These are phyloP conservation scores for Pseudozyma sp. DNA, from an alignment of 1,284 basidiomycete genomes.

Conservation along the genomic window DNA sequence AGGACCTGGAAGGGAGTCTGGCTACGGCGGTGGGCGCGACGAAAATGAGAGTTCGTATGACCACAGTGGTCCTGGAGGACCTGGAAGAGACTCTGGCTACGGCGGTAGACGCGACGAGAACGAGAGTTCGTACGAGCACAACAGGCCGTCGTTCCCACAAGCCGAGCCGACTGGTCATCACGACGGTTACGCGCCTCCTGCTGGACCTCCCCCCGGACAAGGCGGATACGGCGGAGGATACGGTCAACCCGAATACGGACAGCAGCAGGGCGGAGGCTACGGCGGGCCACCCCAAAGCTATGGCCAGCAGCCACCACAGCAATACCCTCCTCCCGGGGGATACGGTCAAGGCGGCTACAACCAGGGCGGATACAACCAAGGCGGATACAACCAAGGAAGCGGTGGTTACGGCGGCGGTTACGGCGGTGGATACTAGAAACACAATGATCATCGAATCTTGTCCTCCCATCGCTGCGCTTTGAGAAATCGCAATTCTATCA, in stretches of 20 bases:
- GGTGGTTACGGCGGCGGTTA: conserved; percentile 28
- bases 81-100: conserved; percentile 4
- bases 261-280: conserved; percentile 13
- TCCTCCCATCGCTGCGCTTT: not conserved
- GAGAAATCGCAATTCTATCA: too few species aligned
- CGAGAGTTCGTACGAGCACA: conserved; percentile 21
- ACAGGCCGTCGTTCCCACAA: conserved; percentile 37
- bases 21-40: conserved; percentile 9
- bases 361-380: conserved; percentile 16
- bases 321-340: conserved; percentile 22
- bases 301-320: conserved; percentile 24
- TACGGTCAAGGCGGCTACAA: conserved; percentile 16
- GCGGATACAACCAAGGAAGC: conserved; percentile 22
- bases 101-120: conserved; percentile 10
- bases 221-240: conserved; percentile 31
- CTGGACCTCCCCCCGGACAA: conserved; percentile 22
- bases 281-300: conserved; percentile 10
- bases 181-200: conserved; percentile 20
- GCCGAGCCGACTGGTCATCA: conserved; percentile 34
- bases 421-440: conserved; percentile 35
- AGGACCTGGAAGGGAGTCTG: conserved; percentile 4
- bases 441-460: not conserved
- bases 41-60: conserved; percentile 22
- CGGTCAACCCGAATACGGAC: conserved; percentile 19
- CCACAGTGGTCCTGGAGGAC: conserved; percentile 5